Evolutionary conservation across 768 basidiomycete species (phyloP), one percentile per base, ranked within the genome.

Genomic region (Naematelia aurantialba): DNA sequence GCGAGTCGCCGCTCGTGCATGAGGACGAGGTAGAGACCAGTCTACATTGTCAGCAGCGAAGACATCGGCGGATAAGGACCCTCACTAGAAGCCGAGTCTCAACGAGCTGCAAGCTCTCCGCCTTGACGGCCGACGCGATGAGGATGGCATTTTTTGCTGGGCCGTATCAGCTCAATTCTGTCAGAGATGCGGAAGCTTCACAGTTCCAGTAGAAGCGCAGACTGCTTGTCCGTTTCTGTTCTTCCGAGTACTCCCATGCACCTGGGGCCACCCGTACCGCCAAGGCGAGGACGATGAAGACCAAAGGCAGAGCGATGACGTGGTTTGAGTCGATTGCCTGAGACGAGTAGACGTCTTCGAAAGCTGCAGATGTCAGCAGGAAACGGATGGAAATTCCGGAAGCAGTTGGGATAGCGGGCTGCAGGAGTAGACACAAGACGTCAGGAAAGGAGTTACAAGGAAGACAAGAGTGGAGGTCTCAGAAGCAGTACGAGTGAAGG

Each of bases 121-220:
- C 87, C 67, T 92, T 91, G 53, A 96, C 88, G 1, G 91, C 91
- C 27, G 89, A 89, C 14, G 91, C 88, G 57, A 94, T 89, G 39
- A 92, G 81, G 49, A 94, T 81, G 1, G 89, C 88, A 44, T 89
- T 82, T 52, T 89, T 85, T 48, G 90, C 90, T 92, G 66, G 52
- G 21, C 24, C 1, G 22, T 49, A 44, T 55, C 49, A 61, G 34
- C 52, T 2, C 22, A 51, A 55, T 56, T 53, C 8, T 24, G 17
- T 12, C 8, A 49, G 39, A 52, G 12, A 45, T 25, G 22, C 5
- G 14, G 12, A 14, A n/a, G 25, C 82, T 89, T 79, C 73, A 92
- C 89, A 91, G 55, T 88, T 89, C 91, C 91, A 94, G 73, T 94
- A 93, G 79, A 89, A 92, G 58, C 89, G 84, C 50, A 90, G 78